Evolutionary conservation across 2,329 filamentous ascomycete genomes (phyloP), one percentile per base, ranked within the genome.

Genomic region (Pseudogymnoascus sp.): DNA sequence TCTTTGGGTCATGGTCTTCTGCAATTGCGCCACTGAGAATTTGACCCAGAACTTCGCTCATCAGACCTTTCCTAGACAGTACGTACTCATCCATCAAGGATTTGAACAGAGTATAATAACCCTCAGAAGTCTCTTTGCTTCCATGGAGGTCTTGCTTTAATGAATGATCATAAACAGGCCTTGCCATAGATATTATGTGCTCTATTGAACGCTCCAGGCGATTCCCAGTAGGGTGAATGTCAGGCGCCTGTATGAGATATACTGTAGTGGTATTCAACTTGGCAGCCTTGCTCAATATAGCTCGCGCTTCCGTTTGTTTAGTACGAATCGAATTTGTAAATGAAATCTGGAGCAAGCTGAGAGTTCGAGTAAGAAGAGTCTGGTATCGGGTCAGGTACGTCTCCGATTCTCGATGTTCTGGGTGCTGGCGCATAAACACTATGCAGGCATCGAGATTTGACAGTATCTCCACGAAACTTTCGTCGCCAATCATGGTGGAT

Each of bases 351-450:
- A 87, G 77, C 11, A 87, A 75, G 68, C 86, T 84, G 8, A 88
- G 76, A 0, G 84, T 82, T 67, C 86, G 86, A 29, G 83, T 84
- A 12, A 97, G 82, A 11, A 97, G 81, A 0, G 94, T 81, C 64
- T 90, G 86, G 73, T 97, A 97, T 64, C 92, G 85, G 6, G 93
- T 91, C 45, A 92, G 84, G 73, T 97, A 97, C 1, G 89, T 86
- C 65, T 92, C 88, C 2, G 92, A 88, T 74, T 97, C 93, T 66
- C 90, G 89, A 72, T 97, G 96, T 6, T 85, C 85, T 7, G 90
- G 83, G 77, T 97, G 91, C 61, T 84, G 81, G 65, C 90, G 84
- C 92, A 97, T 97, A 72, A 97, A 97, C 31, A 87, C 88, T 68
- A 99, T 85, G 73, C 93, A 99, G 61, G 91, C 86, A 74, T 97